These are phyloP conservation scores for Chalciporus pseudorubinellus DNA, from an alignment of 768 basidiomycete species.

Conservation along the genomic window DNA sequence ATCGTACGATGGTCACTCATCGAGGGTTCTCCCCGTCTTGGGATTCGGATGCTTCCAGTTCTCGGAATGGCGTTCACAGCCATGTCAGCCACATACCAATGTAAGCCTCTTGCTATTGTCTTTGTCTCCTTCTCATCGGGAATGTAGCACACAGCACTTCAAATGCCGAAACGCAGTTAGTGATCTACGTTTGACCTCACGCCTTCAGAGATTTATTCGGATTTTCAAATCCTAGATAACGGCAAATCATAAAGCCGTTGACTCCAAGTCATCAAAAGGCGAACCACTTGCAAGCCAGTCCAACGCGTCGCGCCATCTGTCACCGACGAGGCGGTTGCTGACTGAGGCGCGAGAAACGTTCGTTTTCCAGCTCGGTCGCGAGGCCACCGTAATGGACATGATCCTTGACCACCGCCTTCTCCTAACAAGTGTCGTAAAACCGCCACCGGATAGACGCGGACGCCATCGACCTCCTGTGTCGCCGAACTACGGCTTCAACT, in stretches of 20 bases:
- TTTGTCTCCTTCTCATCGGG: constrained; percentile 11
- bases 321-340: constrained; percentile 20
- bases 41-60: constrained; percentile 1
- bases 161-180: constrained; percentile 7
- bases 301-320: not conserved
- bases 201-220: constrained; percentile 6
- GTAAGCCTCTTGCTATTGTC: constrained; percentile 20
- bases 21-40: not conserved
- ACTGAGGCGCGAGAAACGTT: constrained; percentile 29
- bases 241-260: not conserved
- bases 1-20: constrained; percentile 4
- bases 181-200: not conserved
- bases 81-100: constrained; percentile 15
- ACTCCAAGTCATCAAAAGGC: not conserved
- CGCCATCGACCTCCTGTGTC: constrained; percentile 1
- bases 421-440: constrained; percentile 5
- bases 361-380: constrained; percentile 28
- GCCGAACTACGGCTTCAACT: constrained; percentile 26
- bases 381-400: constrained; percentile 46
- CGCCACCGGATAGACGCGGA: constrained; percentile 5
- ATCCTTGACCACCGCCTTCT: constrained; percentile 38
- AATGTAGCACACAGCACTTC: not conserved
- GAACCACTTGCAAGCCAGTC: not conserved
- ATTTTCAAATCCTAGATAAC: constrained; percentile 4
- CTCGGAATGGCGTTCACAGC: constrained; percentile 13